A percentile compares a stretch with the other conserved stretches of the same genome.
phyloP scores from a whole-genome alignment of 192 early-diverging fungal species.

The Linnemannia schmuckeri region DNA sequence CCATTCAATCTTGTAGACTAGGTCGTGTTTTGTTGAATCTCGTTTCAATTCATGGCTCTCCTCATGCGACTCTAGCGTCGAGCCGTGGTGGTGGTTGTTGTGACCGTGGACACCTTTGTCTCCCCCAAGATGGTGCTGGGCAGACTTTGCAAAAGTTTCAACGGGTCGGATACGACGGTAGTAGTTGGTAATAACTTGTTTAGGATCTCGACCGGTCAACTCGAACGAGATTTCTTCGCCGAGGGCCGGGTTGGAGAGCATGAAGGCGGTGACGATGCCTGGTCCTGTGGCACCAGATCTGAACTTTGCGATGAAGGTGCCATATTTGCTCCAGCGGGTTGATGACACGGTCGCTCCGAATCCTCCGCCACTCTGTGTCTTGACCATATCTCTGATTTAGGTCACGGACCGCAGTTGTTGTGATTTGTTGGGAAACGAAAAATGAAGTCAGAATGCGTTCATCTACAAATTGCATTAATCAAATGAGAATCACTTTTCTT shows the following conservation, averaged over 20 bases:
- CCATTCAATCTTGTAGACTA: slow-evolving; percentile 58
- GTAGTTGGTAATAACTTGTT: slow-evolving; percentile 73
- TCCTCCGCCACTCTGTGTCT: slow-evolving; percentile 56
- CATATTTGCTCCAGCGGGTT: slow-evolving; percentile 70
- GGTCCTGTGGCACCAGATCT: slow-evolving; percentile 62
- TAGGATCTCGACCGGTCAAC: slow-evolving; percentile 66
- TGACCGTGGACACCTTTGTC: background rate
- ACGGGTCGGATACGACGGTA: slow-evolving; percentile 67
- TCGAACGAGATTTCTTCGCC: slow-evolving; percentile 79
- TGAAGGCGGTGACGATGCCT: slow-evolving; percentile 74
- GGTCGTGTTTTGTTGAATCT: slow-evolving; percentile 30
- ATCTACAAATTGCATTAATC: background rate
- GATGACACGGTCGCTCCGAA: slow-evolving; percentile 72
- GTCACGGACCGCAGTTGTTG: slow-evolving; percentile 2
- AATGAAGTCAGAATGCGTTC: slow-evolving; percentile 4
- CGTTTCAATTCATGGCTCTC: slow-evolving; percentile 15
- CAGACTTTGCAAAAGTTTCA: slow-evolving; percentile 56
- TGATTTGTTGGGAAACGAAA: background rate
- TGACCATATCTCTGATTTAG: slow-evolving; percentile 35
- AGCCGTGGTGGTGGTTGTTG: slow-evolving; percentile 31
- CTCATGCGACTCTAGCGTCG: slow-evolving; percentile 30
- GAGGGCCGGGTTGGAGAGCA: slow-evolving; percentile 63
- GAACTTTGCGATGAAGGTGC: slow-evolving; percentile 66
- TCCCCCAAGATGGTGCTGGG: slow-evolving; percentile 23
- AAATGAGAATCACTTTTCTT: background rate